These are phyloP conservation scores for Amoebophrya sp. DNA, from an alignment of 169 alveolate species.

Conservation along the genomic window DNA sequence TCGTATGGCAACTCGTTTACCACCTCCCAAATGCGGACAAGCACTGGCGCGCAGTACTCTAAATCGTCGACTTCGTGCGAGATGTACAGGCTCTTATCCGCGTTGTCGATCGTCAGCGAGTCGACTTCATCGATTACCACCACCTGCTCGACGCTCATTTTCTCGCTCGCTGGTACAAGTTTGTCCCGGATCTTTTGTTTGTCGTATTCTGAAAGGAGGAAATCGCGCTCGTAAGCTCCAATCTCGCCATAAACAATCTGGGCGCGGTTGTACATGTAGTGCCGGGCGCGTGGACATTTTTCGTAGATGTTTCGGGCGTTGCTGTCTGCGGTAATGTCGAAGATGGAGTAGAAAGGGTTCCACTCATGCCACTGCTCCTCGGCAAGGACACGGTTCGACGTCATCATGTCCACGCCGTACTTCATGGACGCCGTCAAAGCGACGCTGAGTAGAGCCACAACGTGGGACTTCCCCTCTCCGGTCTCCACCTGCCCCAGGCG, in stretches of 20 bases:
- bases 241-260: background rate
- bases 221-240: background rate
- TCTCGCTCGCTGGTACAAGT: background rate
- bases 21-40: background rate
- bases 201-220: background rate
- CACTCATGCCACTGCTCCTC: background rate
- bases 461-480: background rate
- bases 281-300: background rate
- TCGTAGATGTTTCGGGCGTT: background rate
- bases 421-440: background rate
- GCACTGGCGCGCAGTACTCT: background rate
- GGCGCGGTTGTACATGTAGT: background rate
- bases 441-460: background rate
- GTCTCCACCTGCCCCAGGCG: background rate
- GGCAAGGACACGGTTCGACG: background rate
- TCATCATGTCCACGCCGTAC: background rate
- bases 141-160: background rate
- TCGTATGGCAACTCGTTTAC: background rate
- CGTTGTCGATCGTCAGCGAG: slow-evolving; percentile 2
- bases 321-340: background rate
- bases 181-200: background rate
- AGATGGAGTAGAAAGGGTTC: background rate
- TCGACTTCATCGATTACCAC: background rate
- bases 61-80: background rate
- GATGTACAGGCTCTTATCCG: background rate